These are phyloP conservation scores for Phoenix dactylifera DNA, from an alignment of 176 grass and related monocot genomes.

Conservation along the genomic window DNA sequence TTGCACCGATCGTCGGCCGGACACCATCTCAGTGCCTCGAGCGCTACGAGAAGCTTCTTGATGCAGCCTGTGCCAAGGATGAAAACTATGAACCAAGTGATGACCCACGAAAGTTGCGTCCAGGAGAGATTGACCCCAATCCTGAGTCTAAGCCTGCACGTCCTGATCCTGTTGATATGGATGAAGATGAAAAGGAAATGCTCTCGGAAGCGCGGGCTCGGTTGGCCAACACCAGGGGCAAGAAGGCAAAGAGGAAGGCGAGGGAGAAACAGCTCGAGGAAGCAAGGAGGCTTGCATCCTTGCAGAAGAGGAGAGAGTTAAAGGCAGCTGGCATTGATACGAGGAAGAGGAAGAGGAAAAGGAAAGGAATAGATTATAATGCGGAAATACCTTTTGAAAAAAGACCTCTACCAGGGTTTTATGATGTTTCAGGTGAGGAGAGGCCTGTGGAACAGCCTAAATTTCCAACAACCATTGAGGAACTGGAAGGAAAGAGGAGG, in stretches of 20 bases:
- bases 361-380: constrained; percentile 93
- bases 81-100: constrained; percentile 81
- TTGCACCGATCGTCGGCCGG: constrained; percentile 94
- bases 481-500: constrained; percentile 86
- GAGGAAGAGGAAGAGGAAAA: constrained; percentile 62
- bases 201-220: constrained; percentile 90
- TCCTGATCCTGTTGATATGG: constrained; percentile 95
- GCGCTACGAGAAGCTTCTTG: constrained; percentile 84
- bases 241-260: constrained; percentile 91
- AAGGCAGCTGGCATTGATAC: constrained; percentile 84
- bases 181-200: constrained; percentile 97
- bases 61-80: constrained; percentile 85
- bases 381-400: constrained; percentile 90
- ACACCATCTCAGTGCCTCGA: constrained; percentile 94
- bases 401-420: constrained; percentile 77
- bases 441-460: constrained; percentile 43
- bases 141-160: constrained; percentile 91
- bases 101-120: constrained; percentile 77
- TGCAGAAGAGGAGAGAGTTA: constrained; percentile 87
- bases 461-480: constrained; percentile 90
- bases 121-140: constrained; percentile 91
- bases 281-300: constrained; percentile 79
- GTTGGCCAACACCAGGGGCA: constrained; percentile 84
- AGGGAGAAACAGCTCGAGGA: constrained; percentile 97
- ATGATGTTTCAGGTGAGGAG: constrained; percentile 68